Conservation (phyloP, 257 asterid genomes). For the Eustoma russellianum region DNA sequence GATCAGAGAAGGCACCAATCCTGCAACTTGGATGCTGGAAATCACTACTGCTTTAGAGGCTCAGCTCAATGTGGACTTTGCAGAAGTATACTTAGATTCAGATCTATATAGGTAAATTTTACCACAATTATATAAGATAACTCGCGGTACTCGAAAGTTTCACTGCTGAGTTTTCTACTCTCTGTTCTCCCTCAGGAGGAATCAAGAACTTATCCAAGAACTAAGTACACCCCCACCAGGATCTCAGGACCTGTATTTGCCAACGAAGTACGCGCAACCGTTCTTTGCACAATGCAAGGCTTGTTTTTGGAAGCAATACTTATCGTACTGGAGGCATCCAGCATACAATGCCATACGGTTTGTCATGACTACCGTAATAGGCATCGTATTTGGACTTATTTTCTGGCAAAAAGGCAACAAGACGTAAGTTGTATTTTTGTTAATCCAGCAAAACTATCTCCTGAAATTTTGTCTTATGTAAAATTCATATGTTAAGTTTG, state of each 20-base stretch:
- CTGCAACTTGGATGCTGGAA: conserved; percentile 94
- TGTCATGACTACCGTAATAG: conserved; percentile 11
- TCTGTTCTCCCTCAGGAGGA: conserved; percentile 6
- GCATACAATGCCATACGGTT: conserved; percentile 14
- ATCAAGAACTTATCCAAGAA: conserved; percentile 14
- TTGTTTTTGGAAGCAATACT: conserved; percentile 13
- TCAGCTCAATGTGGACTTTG: conserved; percentile 62
- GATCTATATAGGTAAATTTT: conserved; percentile 52
- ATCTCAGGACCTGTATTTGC: conserved; percentile 14
- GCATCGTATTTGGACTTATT: conserved; percentile 8
- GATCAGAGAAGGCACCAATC: conserved; percentile 68
- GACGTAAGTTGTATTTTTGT: conserved; percentile 3
- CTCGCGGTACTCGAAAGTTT: not conserved
- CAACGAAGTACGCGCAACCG: conserved; percentile 9
- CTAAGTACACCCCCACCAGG: conserved; percentile 13
- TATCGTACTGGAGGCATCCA: conserved; percentile 20
- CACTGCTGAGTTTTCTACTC: not conserved
- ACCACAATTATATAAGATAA: not conserved
- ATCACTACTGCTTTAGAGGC: conserved; percentile 56
- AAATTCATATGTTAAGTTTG: not conserved
- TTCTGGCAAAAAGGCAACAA: conserved; percentile 14
- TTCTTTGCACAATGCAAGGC: conserved; percentile 12
- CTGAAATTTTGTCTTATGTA: not conserved
- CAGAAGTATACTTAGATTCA: conserved; percentile 54
- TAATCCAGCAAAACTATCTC: not conserved